A percentile compares a stretch with the other conserved stretches of the same genome.
phyloP scores from a whole-genome alignment of 495 filamentous ascomycete species.

The Endocarpon pusillum region DNA sequence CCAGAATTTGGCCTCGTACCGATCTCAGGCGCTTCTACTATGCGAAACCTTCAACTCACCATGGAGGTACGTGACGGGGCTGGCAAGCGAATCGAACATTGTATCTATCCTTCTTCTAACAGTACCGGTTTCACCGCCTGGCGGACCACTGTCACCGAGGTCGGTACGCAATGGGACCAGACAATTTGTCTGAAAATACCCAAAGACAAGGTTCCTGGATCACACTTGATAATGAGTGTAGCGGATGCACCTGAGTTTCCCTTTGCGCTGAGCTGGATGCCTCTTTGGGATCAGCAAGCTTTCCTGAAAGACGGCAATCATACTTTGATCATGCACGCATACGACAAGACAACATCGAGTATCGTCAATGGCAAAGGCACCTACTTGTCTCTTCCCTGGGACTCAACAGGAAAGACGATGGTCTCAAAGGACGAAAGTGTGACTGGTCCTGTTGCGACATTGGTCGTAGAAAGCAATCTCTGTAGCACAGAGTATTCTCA shows the following conservation, averaged over 20 bases:
- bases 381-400: conserved; percentile 73
- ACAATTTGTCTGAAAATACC: conserved; percentile 70
- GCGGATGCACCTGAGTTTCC: conserved; percentile 70
- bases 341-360: conserved; percentile 68
- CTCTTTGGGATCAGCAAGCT: conserved; percentile 80
- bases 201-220: conserved; percentile 60
- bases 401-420: conserved; percentile 42
- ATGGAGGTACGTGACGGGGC: conserved; percentile 64
- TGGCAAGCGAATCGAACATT: conserved; percentile 69
- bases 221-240: conserved; percentile 79
- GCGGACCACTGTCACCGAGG: conserved; percentile 65
- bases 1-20: conserved; percentile 59
- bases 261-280: conserved; percentile 83
- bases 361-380: conserved; percentile 50
- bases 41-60: conserved; percentile 71
- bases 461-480: conserved; percentile 72
- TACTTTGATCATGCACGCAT: conserved; percentile 63
- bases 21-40: conserved; percentile 38
- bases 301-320: conserved; percentile 82
- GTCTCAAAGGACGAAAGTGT: conserved; percentile 54
- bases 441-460: conserved; percentile 54
- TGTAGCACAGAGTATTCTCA: conserved; percentile 95
- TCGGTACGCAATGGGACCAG: conserved; percentile 70
- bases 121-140: conserved; percentile 57
- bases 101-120: conserved; percentile 77